Conservation (phyloP, 2,329 filamentous ascomycete genomes). For the Paecilomyces sp. region DNA sequence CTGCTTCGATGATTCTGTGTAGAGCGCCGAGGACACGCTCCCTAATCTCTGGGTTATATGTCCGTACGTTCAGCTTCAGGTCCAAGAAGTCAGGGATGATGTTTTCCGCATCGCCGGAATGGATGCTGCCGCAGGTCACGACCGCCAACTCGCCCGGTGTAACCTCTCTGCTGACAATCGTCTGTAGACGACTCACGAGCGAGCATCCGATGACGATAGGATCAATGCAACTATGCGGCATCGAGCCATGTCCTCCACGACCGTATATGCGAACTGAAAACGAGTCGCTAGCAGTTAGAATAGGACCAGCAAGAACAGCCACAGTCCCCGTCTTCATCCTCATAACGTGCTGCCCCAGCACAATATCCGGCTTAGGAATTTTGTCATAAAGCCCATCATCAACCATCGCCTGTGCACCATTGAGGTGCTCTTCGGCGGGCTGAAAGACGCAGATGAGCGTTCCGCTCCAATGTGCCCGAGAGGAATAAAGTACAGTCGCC, state of each 20-base stretch:
- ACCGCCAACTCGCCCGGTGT: slow-evolving; percentile 35
- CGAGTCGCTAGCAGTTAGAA: slow-evolving; percentile 30
- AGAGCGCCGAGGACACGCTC: slow-evolving; percentile 31
- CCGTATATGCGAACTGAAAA: slow-evolving; percentile 34
- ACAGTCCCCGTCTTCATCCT: slow-evolving; percentile 28
- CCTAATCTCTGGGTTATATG: slow-evolving; percentile 22
- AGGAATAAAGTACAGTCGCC: slow-evolving; percentile 41
- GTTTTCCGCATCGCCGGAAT: slow-evolving; percentile 38
- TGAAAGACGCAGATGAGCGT: slow-evolving; percentile 58
- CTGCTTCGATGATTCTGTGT: slow-evolving; percentile 43
- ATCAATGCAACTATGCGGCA: slow-evolving; percentile 40
- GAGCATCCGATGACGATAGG: slow-evolving; percentile 39
- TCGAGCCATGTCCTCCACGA: slow-evolving; percentile 37
- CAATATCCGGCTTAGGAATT: slow-evolving; percentile 50
- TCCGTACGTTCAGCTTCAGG: slow-evolving; percentile 37
- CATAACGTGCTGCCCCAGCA: slow-evolving; percentile 50
- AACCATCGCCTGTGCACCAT: slow-evolving; percentile 54
- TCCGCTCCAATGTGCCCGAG: slow-evolving; percentile 46
- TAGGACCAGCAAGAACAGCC: slow-evolving; percentile 21
- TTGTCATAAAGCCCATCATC: slow-evolving; percentile 49
- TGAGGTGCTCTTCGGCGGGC: slow-evolving; percentile 54
- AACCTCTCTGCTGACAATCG: slow-evolving; percentile 33
- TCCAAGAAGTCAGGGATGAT: slow-evolving; percentile 38
- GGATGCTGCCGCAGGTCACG: slow-evolving; percentile 38
- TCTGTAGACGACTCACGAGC: slow-evolving; percentile 35